Evolutionary conservation across 331 rosid genomes (phyloP).

Genomic region (Quercus lobata): DNA sequence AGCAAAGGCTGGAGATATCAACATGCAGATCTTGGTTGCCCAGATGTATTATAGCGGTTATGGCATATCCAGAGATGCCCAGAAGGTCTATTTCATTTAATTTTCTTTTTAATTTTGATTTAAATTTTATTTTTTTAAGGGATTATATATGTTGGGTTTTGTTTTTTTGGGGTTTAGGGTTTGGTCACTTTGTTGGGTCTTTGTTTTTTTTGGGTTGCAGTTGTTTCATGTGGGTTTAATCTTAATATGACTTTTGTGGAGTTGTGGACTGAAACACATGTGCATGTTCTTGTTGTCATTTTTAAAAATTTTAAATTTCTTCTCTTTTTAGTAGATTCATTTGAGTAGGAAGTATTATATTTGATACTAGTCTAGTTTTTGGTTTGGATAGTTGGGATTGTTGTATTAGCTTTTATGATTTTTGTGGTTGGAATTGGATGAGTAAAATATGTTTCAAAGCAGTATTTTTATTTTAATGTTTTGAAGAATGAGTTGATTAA

Average conservation of each 20-base stretch:
- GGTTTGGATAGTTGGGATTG: not conserved
- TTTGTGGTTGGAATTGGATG: not conserved
- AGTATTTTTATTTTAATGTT: not conserved
- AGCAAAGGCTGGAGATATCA: conserved; percentile 82
- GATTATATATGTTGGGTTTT: not conserved
- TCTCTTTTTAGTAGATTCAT: too few relatives aligned
- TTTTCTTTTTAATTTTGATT: not conserved
- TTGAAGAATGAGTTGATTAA: too few relatives aligned
- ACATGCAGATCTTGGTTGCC: conserved; percentile 91
- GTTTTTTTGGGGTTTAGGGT: not conserved
- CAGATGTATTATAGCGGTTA: conserved; percentile 94
- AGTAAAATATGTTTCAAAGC: not conserved
- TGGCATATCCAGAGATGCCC: conserved; percentile 83
- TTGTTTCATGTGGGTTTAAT: too few relatives aligned
- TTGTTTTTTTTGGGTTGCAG: too few relatives aligned
- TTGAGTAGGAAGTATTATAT: too few relatives aligned
- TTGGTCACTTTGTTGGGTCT: not conserved
- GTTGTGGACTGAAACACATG: too few relatives aligned
- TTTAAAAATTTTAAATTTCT: too few relatives aligned
- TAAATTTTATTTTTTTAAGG: not conserved
- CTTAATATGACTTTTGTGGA: too few relatives aligned
- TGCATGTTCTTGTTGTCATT: too few relatives aligned
- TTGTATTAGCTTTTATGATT: not conserved
- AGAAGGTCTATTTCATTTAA: conserved; percentile 45
- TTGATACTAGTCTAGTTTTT: not conserved